Evolutionary conservation across 1,284 basidiomycete species (phyloP), one percentile per base, ranked within the genome.

Genomic region (Tilletia horrida): DNA sequence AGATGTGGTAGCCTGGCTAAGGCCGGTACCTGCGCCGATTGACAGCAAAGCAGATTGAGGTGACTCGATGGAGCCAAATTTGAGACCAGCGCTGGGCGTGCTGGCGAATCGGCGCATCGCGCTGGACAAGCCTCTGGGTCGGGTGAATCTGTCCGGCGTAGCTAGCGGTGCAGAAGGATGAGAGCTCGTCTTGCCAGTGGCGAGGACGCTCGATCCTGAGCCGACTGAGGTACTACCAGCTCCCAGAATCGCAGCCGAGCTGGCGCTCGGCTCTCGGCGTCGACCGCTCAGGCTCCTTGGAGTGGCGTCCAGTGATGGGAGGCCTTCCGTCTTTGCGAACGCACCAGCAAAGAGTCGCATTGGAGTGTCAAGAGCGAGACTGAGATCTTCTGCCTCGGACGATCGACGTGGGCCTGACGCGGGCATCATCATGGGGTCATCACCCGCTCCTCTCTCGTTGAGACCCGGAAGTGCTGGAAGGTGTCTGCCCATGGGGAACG

Each of bases 321-420:
- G 29, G 7, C 14, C 31, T n/a, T 40, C 55, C 25, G 11, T 29
- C 16, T 31, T 40, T 8, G 27, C 55, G 27, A 57, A 57, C 6
- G 52, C 52, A 8, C 52, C 52, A 31, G 52, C 52, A 29, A 59
- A 59, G 14, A 59, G 55, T 16, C 55, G 55, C 55, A 59, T 59
- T 16, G 55, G 55, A 3, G 55, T 59, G n/a, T 40, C 55, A 8
- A 35, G 6, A 4, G 11, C 55, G 16, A 16, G 27, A 18, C 55
- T 29, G 14, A 59, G 27, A 13, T 59, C 55, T n/a, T n/a, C 16
- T 18, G 16, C n/a, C 27, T 59, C 55, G 55, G 27, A 25, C 29
- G 55, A 11, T 18, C 31, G 23, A 18, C 29, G 55, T 14, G 25
- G 23, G 13, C 13, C 23, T 14, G 55, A 59, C 27, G 16, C n/a